phyloP scores from a whole-genome alignment of 108 stramenopile genomes.

The Discostella pseudostelligera region DNA sequence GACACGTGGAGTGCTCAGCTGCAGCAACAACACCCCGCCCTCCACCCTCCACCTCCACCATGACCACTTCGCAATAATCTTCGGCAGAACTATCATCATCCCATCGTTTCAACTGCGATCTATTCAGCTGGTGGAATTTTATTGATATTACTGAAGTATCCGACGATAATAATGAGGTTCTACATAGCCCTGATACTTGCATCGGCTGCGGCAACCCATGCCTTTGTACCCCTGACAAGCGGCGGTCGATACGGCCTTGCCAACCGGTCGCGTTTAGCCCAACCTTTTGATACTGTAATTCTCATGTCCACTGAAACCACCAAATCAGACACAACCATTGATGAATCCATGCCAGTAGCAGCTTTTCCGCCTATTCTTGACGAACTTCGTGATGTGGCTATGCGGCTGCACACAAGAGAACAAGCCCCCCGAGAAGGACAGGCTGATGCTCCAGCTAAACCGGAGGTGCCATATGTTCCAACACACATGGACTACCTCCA shows the following conservation, averaged over 20 bases:
- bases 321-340: constrained; percentile 1
- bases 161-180: constrained; percentile 18
- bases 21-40: too few species aligned
- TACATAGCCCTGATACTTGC: not conserved
- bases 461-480: constrained; percentile 54
- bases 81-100: too few species aligned
- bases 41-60: too few species aligned
- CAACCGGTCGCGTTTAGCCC: not conserved
- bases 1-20: too few species aligned
- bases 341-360: not conserved
- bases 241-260: not conserved
- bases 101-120: too few species aligned
- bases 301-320: constrained; percentile 23
- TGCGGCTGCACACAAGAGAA: constrained; percentile 86
- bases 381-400: constrained; percentile 89
- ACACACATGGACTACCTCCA: constrained; percentile 72
- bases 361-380: constrained; percentile 24
- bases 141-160: too few species aligned
- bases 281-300: not conserved
- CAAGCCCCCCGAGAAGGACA: constrained; percentile 91
- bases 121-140: too few species aligned
- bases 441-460: constrained; percentile 46
- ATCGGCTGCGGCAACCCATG: not conserved
- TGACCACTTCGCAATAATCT: too few species aligned
- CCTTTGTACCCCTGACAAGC: constrained; percentile 4